phyloP scores from a whole-genome alignment of 1,284 basidiomycete species.

The Mycosarcoma maydis region DNA sequence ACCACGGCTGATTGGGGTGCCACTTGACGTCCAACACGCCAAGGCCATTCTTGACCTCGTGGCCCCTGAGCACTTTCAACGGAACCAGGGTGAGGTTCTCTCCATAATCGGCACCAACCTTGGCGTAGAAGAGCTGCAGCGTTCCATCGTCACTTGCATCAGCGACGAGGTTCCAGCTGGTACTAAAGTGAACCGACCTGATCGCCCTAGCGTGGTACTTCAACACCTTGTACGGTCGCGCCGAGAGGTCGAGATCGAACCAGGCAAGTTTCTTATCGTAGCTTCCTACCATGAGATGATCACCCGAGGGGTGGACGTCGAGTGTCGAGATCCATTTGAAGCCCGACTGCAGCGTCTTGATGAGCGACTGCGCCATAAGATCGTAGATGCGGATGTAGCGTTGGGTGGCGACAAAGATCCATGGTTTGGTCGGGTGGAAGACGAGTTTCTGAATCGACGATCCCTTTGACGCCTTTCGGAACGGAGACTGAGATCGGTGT shows the following conservation, averaged over 20 bases:
- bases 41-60: constrained; percentile 82
- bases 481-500: constrained; percentile 95
- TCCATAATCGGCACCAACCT: constrained; percentile 82
- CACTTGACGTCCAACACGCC: constrained; percentile 91
- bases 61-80: constrained; percentile 92
- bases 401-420: constrained; percentile 99
- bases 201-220: constrained; percentile 95
- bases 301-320: constrained; percentile 85
- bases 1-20: constrained; percentile 90
- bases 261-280: constrained; percentile 98
- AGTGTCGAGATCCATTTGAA: constrained; percentile 96
- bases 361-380: constrained; percentile 87
- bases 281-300: constrained; percentile 94
- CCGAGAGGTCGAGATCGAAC: constrained; percentile 96
- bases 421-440: constrained; percentile 93
- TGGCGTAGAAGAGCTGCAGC: constrained; percentile 94
- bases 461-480: constrained; percentile 87
- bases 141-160: constrained; percentile 96
- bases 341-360: constrained; percentile 91
- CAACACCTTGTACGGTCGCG: constrained; percentile 95
- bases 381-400: constrained; percentile 96
- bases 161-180: constrained; percentile 86
- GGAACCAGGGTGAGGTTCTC: constrained; percentile 97
- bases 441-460: constrained; percentile 83
- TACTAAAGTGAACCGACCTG: constrained; percentile 87